Evolutionary conservation across 2,329 filamentous ascomycete species (phyloP), one percentile per base, ranked within the genome.

Genomic region (Cytospora paraplurivora): DNA sequence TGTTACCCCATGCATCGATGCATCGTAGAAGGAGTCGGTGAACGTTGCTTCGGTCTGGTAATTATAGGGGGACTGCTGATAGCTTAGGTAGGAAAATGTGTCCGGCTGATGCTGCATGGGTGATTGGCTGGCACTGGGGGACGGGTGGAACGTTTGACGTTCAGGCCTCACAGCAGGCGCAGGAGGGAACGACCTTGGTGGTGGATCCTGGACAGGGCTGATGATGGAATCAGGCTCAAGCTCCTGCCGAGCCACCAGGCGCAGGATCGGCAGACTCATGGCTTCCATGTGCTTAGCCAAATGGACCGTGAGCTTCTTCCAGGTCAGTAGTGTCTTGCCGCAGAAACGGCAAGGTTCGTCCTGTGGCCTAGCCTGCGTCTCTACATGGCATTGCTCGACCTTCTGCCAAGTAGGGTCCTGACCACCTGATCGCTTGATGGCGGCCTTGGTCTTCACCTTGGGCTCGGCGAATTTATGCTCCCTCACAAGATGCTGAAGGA

Each of bases 221-320:
- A 90, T 88, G 67, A 89, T 80, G 27, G 86, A 89, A 69, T 90
- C 85, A 8, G 81, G 80, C 32, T 83, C 79, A 19, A 88, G 76
- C 17, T 75, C 72, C 63, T 69, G 72, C 34, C 68, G 69, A 37
- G 80, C 80, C 4, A 88, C 85, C 3, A 88, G 79, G 17, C 79
- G 78, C 62, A 96, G 79, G 37, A 97, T 85, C 0, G 93, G 93
- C 72, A 97, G 84, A 70, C 91, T 91, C 72, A 97, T 90, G 68
- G 92, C 88, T 75, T 97, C 92, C 92, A 97, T 95, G 74, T 97
- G 93, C 75, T 94, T 94, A 56, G 92, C 92, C 73, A 97, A 77
- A 76, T 97, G 93, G n/a, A 95, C 92, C 0, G 91, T 96, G 65
- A 97, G 79, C 77, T 96, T 96, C 82, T 96, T 97, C 92, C 92